These are phyloP conservation scores for Akebia trifoliata DNA, from an alignment of 164 flowering plant genomes.

Conservation along the genomic window DNA sequence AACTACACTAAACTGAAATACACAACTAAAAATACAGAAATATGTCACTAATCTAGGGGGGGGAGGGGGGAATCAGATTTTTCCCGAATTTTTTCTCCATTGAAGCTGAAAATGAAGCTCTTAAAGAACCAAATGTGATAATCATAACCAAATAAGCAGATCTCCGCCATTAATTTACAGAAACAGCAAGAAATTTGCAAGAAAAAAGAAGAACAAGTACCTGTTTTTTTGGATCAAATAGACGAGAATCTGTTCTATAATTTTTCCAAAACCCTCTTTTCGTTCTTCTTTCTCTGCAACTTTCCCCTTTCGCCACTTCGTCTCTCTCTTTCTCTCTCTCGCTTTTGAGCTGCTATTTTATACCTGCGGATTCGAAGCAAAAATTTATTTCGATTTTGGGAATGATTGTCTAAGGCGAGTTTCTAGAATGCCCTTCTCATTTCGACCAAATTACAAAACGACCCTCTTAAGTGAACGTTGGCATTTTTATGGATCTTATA, in stretches of 20 bases:
- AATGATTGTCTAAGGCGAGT: conserved; percentile 22
- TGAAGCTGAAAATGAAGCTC: conserved; percentile 6
- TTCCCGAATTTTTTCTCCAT: not conserved
- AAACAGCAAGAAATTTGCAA: not conserved
- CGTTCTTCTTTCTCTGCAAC: conserved; percentile 13
- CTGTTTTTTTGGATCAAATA: conserved; percentile 6
- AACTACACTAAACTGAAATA: not conserved
- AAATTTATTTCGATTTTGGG: conserved; percentile 22
- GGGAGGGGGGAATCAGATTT: not conserved
- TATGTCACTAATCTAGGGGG: too few relatives aligned
- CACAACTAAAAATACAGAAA: not conserved
- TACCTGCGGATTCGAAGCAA: conserved; percentile 29
- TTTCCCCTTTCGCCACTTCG: conserved; percentile 2
- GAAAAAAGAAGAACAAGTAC: not conserved
- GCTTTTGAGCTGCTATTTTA: conserved; percentile 18
- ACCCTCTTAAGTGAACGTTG: too few relatives aligned
- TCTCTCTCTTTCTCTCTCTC: conserved; percentile 6
- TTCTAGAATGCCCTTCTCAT: conserved; percentile 2
- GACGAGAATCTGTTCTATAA: conserved; percentile 6
- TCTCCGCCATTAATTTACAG: not conserved
- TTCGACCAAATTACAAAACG: not conserved
- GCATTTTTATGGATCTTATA: too few relatives aligned
- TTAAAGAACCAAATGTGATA: not conserved
- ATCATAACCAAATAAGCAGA: not conserved
- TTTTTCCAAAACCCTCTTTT: not conserved